Base-by-base conservation (phyloP, 768 basidiomycete genomes). In the Gloeostereum incarnatum region DNA sequence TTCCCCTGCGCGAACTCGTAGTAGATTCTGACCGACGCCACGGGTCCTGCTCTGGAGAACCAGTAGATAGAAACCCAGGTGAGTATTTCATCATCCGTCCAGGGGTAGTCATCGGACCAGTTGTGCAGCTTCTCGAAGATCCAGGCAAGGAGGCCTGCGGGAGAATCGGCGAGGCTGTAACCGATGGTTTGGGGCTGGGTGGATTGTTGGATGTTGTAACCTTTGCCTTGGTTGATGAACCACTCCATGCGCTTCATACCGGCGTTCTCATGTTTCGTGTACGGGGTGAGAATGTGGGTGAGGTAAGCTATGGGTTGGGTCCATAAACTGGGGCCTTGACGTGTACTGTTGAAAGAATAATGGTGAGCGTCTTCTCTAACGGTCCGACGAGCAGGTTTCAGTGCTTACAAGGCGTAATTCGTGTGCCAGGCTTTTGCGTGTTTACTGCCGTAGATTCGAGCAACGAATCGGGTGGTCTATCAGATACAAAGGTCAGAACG, bases 61-160 rank as follows among this genome's bases (percentile, higher is more conserved):
- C 58, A 60, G 41, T 62, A 66, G 10, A 68, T 50, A 6, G 66
- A 65, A 8, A 66, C 43, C 66, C 66, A 68, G 0, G 60, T 63
- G 24, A 68, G 27, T 1, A 67, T 53, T 46, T 70, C 69, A 6
- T 70, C 69, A 35, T 71, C 66, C 11, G 51, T 51, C 68, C 68
- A 70, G 0, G 57, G 57, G 41, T 70, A 71, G 1, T 45, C 31
- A 35, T 69, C 69, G 0, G 60, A 49, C 59, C 58, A 61, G 21
- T 45, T 42, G 27, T 49, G 45, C 8, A 61, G 32, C 26, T 60
- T 60, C 35, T 62, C 60, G 32, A 56, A 61, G 21, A 61, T 61
- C 61, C 61, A 61, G 11, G 16, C 33, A 14, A 61, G 54, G 6
- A 61, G 18, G 1, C 68, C 68, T 2, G 57, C 61, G n/a, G 68